A percentile compares a stretch with the other conserved stretches of the same genome.
phyloP scores from a whole-genome alignment of 805 yeast species.

The Yamadazyma nakazawae region DNA sequence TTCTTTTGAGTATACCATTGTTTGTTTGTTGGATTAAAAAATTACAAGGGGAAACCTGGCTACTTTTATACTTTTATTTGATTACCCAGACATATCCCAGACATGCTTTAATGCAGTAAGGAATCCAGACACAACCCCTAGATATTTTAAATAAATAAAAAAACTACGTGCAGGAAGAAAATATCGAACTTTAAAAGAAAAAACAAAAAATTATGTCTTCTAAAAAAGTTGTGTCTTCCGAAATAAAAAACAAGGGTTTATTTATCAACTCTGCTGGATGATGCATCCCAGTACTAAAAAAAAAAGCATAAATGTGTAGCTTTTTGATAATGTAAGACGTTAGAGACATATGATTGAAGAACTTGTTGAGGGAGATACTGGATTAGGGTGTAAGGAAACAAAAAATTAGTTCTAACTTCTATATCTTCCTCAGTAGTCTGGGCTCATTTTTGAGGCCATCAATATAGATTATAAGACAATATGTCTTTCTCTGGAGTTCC shows the following conservation, averaged over 20 bases:
- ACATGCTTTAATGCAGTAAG: conserved; percentile 1
- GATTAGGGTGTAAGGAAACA: too few species aligned
- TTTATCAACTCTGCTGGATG: too few species aligned
- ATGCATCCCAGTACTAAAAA: too few species aligned
- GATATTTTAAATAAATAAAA: not conserved
- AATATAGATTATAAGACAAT: not conserved
- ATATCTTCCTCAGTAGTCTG: too few species aligned
- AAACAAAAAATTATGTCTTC: not conserved
- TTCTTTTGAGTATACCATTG: conserved; percentile 37
- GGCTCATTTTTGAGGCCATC: too few species aligned
- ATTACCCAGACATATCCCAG: conserved; percentile 3
- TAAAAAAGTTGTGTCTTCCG: too few species aligned
- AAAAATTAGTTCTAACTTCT: too few species aligned
- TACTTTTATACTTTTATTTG: not conserved
- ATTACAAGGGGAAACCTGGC: not conserved
- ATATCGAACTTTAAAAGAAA: not conserved
- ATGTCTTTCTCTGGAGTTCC: not conserved
- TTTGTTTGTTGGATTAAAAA: not conserved
- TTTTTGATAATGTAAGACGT: too few species aligned
- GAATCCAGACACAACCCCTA: conserved; percentile 4
- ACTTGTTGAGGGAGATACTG: too few species aligned
- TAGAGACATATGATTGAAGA: too few species aligned
- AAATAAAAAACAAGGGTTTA: too few species aligned
- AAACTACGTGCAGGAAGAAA: not conserved
- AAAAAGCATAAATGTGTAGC: too few species aligned